Evolutionary conservation across 768 basidiomycete species (phyloP), one percentile per base, ranked within the genome.

Genomic region (Trametopsis cervina): DNA sequence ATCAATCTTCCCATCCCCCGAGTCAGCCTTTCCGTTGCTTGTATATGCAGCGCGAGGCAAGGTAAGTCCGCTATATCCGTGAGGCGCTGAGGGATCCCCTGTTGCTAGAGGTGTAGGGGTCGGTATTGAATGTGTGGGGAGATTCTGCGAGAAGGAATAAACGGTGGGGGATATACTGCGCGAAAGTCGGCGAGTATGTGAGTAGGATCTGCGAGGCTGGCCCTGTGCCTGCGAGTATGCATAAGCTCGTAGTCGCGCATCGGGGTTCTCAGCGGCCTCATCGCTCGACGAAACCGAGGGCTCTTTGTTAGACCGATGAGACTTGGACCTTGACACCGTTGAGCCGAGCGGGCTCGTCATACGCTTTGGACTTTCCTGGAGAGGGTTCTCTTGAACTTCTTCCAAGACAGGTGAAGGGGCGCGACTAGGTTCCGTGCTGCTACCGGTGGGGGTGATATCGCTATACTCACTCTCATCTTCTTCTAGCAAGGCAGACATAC

Each of bases 1-100:
- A 64, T 95, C 89, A 13, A 92, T 66, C 41, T 72, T 76, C 2
- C 81, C 75, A 42, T 75, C 69, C 4, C 55, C 62, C 2, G 61
- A 58, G 12, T 68, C 65, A 0, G 65, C 48, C 60, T 62, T 63
- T 2, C 72, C 63, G 33, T 66, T 60, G 6, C 69, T 68, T n/a
- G 57, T 58, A 54, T 73, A 73, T 1, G 66, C 67, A 1, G 75
- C 74, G 18, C 67, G 66, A 2, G 76, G 74, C 2, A 77, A 63
- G 0, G 70, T 64, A 26, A 77, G 67, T 20, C 68, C 66, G 1
- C 71, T 72, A 55, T 69, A 71, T 4, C 68, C 68, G 39, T 56
- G 52, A 13, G 44, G 26, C 2, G 61, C 25, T 27, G 42, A 40
- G 0, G 48, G 52, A 3, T 50, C 38, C 15, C 9, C 29, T 7